phyloP scores from a whole-genome alignment of 2,329 filamentous ascomycete genomes.

The Neodidymelliopsis sp. region DNA sequence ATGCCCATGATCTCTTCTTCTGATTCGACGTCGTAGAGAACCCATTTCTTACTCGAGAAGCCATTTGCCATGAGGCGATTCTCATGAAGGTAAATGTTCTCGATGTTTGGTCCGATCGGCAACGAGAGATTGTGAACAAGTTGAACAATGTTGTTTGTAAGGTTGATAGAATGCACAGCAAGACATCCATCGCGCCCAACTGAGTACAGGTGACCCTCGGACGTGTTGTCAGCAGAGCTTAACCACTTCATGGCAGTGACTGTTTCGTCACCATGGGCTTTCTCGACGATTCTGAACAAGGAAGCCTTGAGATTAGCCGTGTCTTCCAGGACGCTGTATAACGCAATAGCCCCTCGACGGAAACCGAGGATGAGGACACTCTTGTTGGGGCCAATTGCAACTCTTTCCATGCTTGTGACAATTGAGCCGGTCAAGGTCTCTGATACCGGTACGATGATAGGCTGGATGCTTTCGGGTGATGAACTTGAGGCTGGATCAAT shows the following conservation, averaged over 20 bases:
- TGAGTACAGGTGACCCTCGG: conserved; percentile 65
- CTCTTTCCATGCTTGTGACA: conserved; percentile 59
- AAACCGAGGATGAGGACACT: conserved; percentile 62
- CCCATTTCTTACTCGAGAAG: conserved; percentile 80
- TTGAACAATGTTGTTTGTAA: conserved; percentile 27
- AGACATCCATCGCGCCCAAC: conserved; percentile 81
- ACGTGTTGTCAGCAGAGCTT: conserved; percentile 44
- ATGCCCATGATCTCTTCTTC: conserved; percentile 74
- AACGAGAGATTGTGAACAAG: conserved; percentile 73
- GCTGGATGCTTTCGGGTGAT: background rate
- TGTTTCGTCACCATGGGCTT: conserved; percentile 64
- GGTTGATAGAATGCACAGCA: conserved; percentile 63
- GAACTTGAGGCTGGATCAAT: conserved; percentile 13
- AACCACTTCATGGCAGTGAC: conserved; percentile 69
- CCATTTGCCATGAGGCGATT: conserved; percentile 73
- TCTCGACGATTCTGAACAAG: conserved; percentile 27
- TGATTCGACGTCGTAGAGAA: conserved; percentile 79
- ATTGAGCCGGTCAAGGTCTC: conserved; percentile 55
- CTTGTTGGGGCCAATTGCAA: conserved; percentile 18
- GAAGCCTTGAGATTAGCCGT: conserved; percentile 6
- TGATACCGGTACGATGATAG: conserved; percentile 26
- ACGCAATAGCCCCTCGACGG: conserved; percentile 61
- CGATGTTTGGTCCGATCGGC: conserved; percentile 78
- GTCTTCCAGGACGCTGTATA: conserved; percentile 50
- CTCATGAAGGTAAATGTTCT: conserved; percentile 70